Conservation (phyloP, 495 filamentous ascomycete species). For the Hypoxylon perforatum region DNA sequence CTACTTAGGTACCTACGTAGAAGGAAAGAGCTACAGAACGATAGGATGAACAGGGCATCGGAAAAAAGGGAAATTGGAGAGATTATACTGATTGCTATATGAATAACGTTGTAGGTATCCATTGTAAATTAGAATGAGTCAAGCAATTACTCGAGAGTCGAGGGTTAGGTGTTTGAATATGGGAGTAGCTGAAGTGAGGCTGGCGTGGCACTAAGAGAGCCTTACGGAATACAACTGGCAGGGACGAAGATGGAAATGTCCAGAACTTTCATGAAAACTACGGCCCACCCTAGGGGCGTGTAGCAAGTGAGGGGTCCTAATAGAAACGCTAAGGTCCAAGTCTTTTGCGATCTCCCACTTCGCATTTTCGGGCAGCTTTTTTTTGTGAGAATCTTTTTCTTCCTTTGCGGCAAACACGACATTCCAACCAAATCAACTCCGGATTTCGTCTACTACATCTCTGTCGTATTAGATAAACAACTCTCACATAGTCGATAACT, state of each 20-base stretch:
- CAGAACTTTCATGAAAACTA: slow-evolving; percentile 34
- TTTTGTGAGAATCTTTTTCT: slow-evolving; percentile 33
- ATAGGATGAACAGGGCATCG: not conserved
- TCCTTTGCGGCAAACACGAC: slow-evolving; percentile 33
- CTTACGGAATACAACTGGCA: slow-evolving; percentile 14
- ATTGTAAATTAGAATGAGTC: no score
- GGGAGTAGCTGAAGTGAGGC: not conserved
- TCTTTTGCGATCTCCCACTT: slow-evolving; percentile 40
- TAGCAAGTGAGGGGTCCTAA: slow-evolving; percentile 34
- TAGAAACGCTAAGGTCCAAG: slow-evolving; percentile 38
- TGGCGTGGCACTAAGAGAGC: slow-evolving; percentile 11
- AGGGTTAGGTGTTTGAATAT: not conserved
- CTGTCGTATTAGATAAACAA: slow-evolving; percentile 15
- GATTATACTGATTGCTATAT: no score
- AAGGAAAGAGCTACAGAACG: not conserved
- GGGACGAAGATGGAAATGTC: slow-evolving; percentile 36
- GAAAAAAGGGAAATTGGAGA: no score
- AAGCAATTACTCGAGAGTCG: not conserved
- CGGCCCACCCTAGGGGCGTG: slow-evolving; percentile 25
- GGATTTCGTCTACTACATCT: slow-evolving; percentile 15
- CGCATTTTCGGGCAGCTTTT: slow-evolving; percentile 48
- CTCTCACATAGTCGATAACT: slow-evolving; percentile 12
- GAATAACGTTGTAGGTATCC: no score
- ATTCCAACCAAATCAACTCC: slow-evolving; percentile 21
- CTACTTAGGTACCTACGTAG: not conserved